Evolutionary conservation across 2,329 filamentous ascomycete genomes (phyloP).

Genomic region (Cryoendolithus antarcticus): DNA sequence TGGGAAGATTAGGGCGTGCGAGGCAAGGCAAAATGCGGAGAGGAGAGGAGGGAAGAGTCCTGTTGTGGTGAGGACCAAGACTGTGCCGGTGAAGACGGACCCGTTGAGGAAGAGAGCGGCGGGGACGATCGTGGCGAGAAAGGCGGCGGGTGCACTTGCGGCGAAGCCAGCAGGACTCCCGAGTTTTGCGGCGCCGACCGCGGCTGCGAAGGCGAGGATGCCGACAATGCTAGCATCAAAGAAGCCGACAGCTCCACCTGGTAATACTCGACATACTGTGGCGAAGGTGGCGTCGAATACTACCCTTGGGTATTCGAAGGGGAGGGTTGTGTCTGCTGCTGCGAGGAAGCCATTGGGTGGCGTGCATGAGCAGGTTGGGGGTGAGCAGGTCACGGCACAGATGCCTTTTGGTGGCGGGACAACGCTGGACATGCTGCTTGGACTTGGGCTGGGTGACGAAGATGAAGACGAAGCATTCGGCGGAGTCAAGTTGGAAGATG

Average conservation of each 20-base stretch:
- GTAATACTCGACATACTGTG: slow-evolving; percentile 42
- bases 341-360: slow-evolving; percentile 13
- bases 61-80: slow-evolving; percentile 1
- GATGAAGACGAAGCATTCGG: slow-evolving; percentile 9
- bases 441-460: slow-evolving; percentile 10
- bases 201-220: slow-evolving; percentile 28
- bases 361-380: slow-evolving; percentile 9
- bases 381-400: slow-evolving; percentile 3
- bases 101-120: slow-evolving; percentile 20
- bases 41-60: slow-evolving; percentile 6
- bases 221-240: slow-evolving; percentile 20
- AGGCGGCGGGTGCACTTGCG: slow-evolving; percentile 31
- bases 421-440: slow-evolving; percentile 15
- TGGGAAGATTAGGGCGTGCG: slow-evolving; percentile 30
- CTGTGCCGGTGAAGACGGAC: not conserved
- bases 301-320: slow-evolving; percentile 76
- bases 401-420: slow-evolving; percentile 5
- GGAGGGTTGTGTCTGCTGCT: slow-evolving; percentile 42
- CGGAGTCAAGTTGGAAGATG: slow-evolving; percentile 1
- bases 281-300: slow-evolving; percentile 60
- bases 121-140: slow-evolving; percentile 43
- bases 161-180: slow-evolving; percentile 25
- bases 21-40: slow-evolving; percentile 15
- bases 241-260: slow-evolving; percentile 11
- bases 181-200: slow-evolving; percentile 28